Evolutionary conservation across 257 asterid species (phyloP).

Genomic region (Solanum appendiculatum): DNA sequence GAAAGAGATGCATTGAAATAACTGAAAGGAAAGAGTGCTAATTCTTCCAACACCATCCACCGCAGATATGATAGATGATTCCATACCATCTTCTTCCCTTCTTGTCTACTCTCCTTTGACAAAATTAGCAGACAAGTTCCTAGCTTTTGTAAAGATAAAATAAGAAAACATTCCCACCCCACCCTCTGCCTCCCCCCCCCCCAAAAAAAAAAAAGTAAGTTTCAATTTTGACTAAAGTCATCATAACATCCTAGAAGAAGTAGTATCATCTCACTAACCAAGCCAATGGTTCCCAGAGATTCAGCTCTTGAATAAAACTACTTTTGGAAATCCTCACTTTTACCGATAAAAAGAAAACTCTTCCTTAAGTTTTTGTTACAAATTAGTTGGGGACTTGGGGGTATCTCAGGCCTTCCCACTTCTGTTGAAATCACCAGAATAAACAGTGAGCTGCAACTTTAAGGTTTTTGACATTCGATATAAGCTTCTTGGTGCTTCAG

Average conservation of each 20-base stretch:
- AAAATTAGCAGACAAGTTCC: background rate
- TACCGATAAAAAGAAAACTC: background rate
- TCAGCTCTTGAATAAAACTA: background rate
- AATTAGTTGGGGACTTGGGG: background rate
- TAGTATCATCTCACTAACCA: background rate
- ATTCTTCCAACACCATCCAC: background rate
- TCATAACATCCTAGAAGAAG: background rate
- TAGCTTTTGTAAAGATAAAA: background rate
- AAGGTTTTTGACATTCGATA: background rate
- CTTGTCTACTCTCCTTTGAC: background rate
- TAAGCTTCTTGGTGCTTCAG: background rate
- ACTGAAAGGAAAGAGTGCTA: background rate
- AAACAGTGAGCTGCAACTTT: background rate
- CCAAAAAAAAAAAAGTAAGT: background rate
- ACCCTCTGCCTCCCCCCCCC: no score
- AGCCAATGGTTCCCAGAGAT: background rate
- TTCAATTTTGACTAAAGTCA: background rate
- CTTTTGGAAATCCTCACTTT: background rate
- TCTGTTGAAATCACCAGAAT: background rate
- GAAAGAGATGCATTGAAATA: background rate
- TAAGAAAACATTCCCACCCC: background rate
- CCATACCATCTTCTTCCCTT: background rate
- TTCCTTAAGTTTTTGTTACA: background rate
- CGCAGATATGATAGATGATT: background rate
- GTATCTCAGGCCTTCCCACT: background rate